Evolutionary conservation across 495 filamentous ascomycete species (phyloP).

Genomic region (Penicillium simplicissimum): DNA sequence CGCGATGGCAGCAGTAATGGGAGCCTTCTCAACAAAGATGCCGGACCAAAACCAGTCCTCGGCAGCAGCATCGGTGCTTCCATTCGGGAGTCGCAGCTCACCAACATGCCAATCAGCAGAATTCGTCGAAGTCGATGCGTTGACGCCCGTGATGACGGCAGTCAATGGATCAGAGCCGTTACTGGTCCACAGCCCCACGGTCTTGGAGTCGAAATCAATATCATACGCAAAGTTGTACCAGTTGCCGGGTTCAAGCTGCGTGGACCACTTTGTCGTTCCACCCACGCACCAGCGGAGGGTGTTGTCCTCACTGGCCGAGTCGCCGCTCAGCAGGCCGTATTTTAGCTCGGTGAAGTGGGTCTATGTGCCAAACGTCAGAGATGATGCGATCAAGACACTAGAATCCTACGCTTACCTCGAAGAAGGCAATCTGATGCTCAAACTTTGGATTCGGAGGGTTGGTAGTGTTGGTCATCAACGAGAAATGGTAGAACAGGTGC

Average conservation of each 20-base stretch:
- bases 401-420: slow-evolving; percentile 35
- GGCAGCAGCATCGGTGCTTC: slow-evolving; percentile 44
- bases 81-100: slow-evolving; percentile 63
- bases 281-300: slow-evolving; percentile 55
- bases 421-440: slow-evolving; percentile 77
- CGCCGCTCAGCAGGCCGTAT: slow-evolving; percentile 51
- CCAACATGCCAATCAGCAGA: slow-evolving; percentile 76
- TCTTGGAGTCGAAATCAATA: slow-evolving; percentile 60
- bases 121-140: slow-evolving; percentile 61
- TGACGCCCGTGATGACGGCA: slow-evolving; percentile 57
- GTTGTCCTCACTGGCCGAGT: slow-evolving; percentile 47
- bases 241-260: slow-evolving; percentile 52
- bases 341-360: slow-evolving; percentile 78
- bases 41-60: slow-evolving; percentile 77
- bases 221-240: slow-evolving; percentile 74
- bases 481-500: slow-evolving; percentile 71
- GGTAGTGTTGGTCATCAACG: slow-evolving; percentile 55
- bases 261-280: slow-evolving; percentile 54
- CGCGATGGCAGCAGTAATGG: slow-evolving; percentile 58
- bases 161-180: slow-evolving; percentile 58
- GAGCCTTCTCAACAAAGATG: slow-evolving; percentile 66
- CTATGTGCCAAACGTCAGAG: slow-evolving; percentile 31
- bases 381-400: neutral
- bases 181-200: slow-evolving; percentile 69
- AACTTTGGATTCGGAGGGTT: slow-evolving; percentile 61